phyloP scores from a whole-genome alignment of 208 protist species.

The Porcisia deanei region DNA sequence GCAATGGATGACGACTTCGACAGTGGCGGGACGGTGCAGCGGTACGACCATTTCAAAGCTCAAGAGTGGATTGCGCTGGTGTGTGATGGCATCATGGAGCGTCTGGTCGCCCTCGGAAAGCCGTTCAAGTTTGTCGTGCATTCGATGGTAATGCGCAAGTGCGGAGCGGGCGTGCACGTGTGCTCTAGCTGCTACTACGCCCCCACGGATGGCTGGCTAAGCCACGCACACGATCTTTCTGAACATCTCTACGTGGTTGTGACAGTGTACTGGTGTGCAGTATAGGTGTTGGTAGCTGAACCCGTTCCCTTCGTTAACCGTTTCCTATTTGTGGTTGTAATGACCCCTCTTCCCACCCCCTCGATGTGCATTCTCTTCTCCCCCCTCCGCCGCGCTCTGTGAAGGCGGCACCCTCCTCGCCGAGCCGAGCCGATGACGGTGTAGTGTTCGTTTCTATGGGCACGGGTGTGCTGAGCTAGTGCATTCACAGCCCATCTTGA shows the following conservation, averaged over 20 bases:
- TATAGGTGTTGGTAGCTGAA: constrained; percentile 35
- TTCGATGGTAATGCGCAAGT: constrained; percentile 84
- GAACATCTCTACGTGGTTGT: constrained; percentile 81
- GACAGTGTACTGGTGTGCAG: constrained; percentile 85
- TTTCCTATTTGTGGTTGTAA: neutral
- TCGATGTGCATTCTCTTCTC: neutral
- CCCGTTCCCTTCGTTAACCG: neutral
- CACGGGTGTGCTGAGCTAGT: neutral
- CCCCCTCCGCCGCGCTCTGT: neutral
- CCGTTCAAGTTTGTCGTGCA: constrained; percentile 90
- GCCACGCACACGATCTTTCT: constrained; percentile 86
- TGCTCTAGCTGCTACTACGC: constrained; percentile 86
- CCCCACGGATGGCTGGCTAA: constrained; percentile 79
- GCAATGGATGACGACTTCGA: constrained; percentile 18
- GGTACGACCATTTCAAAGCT: constrained; percentile 80
- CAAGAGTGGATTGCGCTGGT: constrained; percentile 80
- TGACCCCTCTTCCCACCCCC: neutral
- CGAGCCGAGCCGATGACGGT: neutral
- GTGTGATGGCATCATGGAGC: constrained; percentile 84
- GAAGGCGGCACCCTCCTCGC: neutral
- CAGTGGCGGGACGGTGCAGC: constrained; percentile 60
- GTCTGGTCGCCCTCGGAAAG: constrained; percentile 68
- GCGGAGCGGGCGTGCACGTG: constrained; percentile 81
- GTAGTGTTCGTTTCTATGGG: neutral
- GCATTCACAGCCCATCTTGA: neutral